Evolutionary conservation across 2,329 filamentous ascomycete genomes (phyloP).

Genomic region (Harringtonia lauricola): DNA sequence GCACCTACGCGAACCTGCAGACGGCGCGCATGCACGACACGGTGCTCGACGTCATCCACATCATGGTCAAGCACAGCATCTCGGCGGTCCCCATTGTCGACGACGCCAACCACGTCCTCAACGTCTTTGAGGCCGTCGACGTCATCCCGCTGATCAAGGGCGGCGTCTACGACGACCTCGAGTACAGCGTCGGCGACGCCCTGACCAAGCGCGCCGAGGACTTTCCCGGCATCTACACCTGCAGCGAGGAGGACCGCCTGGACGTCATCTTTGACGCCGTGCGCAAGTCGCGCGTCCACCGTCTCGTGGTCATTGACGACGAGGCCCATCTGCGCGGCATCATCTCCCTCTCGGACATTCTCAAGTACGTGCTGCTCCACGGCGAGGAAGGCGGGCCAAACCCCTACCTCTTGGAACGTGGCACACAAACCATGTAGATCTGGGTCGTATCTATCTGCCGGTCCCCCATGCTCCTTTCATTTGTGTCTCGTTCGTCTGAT

Average conservation of each 20-base stretch:
- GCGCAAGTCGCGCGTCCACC: conserved; percentile 86
- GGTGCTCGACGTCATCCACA: conserved; percentile 88
- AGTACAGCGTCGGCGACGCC: conserved; percentile 77
- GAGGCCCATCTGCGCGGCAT: conserved; percentile 77
- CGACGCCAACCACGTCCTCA: conserved; percentile 64
- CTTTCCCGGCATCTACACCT: conserved; percentile 94
- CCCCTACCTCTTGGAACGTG: no score
- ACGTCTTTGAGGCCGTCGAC: conserved; percentile 96
- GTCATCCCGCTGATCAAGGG: conserved; percentile 94
- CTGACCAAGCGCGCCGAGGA: conserved; percentile 79
- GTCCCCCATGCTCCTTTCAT: no score
- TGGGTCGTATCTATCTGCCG: no score
- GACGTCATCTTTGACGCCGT: conserved; percentile 97
- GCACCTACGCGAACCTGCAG: conserved; percentile 70
- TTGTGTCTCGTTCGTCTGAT: no score
- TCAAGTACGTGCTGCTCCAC: conserved; percentile 83
- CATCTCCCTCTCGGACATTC: conserved; percentile 88
- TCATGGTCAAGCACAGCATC: conserved; percentile 87
- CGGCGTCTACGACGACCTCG: conserved; percentile 82
- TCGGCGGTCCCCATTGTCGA: conserved; percentile 92
- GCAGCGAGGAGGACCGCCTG: conserved; percentile 78
- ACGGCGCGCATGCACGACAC: conserved; percentile 82
- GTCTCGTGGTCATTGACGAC: conserved; percentile 87
- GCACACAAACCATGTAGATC: no score
- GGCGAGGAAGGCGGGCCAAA: conserved; percentile 61